These are phyloP conservation scores for Candida oleophila DNA, from an alignment of 805 yeast species.

Conservation along the genomic window DNA sequence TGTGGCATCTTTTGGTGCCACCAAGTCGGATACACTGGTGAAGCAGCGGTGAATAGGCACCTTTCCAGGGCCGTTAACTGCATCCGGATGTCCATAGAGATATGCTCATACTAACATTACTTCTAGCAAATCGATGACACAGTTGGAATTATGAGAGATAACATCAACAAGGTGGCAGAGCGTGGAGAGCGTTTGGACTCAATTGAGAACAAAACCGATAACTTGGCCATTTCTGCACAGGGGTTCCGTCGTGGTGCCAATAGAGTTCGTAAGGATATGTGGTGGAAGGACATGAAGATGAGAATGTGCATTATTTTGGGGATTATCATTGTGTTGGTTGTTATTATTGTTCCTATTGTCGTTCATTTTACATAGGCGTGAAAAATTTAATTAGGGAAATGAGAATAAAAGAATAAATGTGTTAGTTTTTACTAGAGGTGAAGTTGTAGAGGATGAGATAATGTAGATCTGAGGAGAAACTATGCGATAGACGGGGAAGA, in stretches of 20 bases:
- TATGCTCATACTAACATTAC: conserved; percentile 31
- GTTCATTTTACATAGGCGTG: conserved; percentile 63
- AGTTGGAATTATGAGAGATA: conserved; percentile 96
- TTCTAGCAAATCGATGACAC: conserved; percentile 84
- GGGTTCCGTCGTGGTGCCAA: conserved; percentile 96
- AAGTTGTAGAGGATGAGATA: neutral
- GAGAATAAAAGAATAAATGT: neutral
- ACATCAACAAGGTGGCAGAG: conserved; percentile 92
- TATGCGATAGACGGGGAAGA: no score
- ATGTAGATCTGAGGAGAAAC: no score
- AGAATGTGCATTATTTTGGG: conserved; percentile 83
- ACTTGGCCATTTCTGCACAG: conserved; percentile 86
- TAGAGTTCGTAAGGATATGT: conserved; percentile 96
- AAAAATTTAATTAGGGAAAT: neutral
- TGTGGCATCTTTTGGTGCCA: no score
- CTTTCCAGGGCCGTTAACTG: no score
- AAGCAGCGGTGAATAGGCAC: no score
- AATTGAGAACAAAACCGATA: conserved; percentile 90
- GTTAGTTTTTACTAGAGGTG: neutral
- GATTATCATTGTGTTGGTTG: conserved; percentile 72
- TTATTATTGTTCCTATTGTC: conserved; percentile 91
- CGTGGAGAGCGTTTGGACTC: conserved; percentile 91
- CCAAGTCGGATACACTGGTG: no score
- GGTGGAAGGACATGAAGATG: conserved; percentile 99
- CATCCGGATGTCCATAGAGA: no score